A percentile compares a stretch with the other conserved stretches of the same genome.
Conservation (phyloP, 2,329 filamentous ascomycete genomes). For the Triangularia verruculosa region DNA sequence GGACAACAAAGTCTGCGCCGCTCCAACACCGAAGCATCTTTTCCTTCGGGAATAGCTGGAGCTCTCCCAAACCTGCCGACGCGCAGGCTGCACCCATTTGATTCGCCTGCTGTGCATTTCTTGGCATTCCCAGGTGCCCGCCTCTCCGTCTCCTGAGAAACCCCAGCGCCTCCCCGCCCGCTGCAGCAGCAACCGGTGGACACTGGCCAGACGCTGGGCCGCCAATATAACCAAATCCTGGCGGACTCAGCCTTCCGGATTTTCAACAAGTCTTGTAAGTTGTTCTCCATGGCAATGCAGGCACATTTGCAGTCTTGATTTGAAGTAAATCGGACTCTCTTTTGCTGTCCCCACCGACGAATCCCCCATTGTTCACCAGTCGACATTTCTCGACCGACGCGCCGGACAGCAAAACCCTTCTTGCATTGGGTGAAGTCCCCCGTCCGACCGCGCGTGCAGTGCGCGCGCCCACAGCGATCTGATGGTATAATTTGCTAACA, state of each 20-base stretch:
- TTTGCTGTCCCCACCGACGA: background rate
- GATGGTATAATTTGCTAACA: constrained; percentile 24
- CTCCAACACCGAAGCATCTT: constrained; percentile 7
- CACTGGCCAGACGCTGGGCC: constrained; percentile 20
- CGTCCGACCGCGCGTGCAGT: constrained; percentile 2
- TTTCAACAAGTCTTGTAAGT: constrained; percentile 23
- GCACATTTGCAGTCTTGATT: background rate
- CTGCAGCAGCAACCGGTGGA: constrained; percentile 10
- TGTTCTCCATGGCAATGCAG: constrained; percentile 17
- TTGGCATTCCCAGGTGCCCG: constrained; percentile 12
- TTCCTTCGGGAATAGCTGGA: constrained; percentile 7
- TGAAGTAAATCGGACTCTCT: constrained; percentile 14
- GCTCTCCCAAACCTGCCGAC: background rate
- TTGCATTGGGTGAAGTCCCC: constrained; percentile 20
- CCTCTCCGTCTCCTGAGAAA: constrained; percentile 30
- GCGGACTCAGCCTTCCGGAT: constrained; percentile 12
- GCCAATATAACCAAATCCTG: constrained; percentile 18
- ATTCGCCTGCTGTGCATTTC: constrained; percentile 12
- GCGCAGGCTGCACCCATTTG: background rate
- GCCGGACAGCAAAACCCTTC: constrained; percentile 8
- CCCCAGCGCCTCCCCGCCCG: constrained; percentile 21
- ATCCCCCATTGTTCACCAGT: background rate
- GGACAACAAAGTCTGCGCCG: constrained; percentile 16
- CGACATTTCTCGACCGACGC: constrained; percentile 6
- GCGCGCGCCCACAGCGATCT: background rate